Evolutionary conservation across 805 yeast genomes (phyloP).

Genomic region (Yarrowia porcina): DNA sequence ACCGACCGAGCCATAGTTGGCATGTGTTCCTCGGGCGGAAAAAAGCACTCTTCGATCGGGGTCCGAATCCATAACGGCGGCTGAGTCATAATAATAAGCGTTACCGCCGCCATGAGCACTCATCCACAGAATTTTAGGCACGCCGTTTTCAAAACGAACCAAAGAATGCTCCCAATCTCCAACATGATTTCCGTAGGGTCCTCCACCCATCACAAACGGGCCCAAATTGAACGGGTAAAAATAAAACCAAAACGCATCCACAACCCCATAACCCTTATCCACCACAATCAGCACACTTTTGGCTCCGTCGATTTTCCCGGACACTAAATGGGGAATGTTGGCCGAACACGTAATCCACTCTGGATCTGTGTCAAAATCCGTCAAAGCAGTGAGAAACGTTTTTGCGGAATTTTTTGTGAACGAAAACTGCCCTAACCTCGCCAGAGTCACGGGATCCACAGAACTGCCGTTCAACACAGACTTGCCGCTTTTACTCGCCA

Average conservation of each 20-base stretch:
- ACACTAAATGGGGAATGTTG: slow-evolving; percentile 64
- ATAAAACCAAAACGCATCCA: slow-evolving; percentile 95
- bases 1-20: slow-evolving; percentile 93
- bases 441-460: slow-evolving; percentile 29
- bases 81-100: slow-evolving; percentile 72
- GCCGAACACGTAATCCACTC: slow-evolving; percentile 77
- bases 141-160: slow-evolving; percentile 76
- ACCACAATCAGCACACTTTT: slow-evolving; percentile 80
- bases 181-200: slow-evolving; percentile 95
- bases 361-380: slow-evolving; percentile 70
- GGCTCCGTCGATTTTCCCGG: slow-evolving; percentile 69
- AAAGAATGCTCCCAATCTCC: slow-evolving; percentile 98
- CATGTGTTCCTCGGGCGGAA: slow-evolving; percentile 95
- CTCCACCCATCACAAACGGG: slow-evolving; percentile 95
- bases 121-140: slow-evolving; percentile 88
- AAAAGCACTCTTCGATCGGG: slow-evolving; percentile 68
- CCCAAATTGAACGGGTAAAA: slow-evolving; percentile 93
- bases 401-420: slow-evolving; percentile 34
- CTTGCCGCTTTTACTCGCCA: slow-evolving; percentile 38
- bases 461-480: slow-evolving; percentile 34
- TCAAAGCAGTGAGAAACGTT: slow-evolving; percentile 60
- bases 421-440: slow-evolving; percentile 29
- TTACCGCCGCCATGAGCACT: slow-evolving; percentile 98
- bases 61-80: slow-evolving; percentile 57
- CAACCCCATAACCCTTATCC: slow-evolving; percentile 92